phyloP scores from a whole-genome alignment of 805 yeast species.

The Candida argentea region DNA sequence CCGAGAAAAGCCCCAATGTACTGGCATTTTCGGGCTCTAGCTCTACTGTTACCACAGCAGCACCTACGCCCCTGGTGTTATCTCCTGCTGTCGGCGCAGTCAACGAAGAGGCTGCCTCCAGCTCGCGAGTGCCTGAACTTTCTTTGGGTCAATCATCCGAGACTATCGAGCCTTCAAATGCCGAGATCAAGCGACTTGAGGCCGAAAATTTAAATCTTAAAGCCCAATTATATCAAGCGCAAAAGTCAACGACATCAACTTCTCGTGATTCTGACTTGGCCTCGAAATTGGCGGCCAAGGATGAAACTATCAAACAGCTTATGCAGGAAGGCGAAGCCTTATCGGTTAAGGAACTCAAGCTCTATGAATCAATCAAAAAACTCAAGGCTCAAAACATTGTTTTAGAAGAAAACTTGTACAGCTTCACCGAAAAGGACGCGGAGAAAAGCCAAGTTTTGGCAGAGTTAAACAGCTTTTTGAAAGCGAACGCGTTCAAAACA shows the following conservation, averaged over 20 bases:
- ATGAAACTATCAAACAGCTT: slow-evolving; percentile 53
- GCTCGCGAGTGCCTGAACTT: not conserved
- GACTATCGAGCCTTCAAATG: not conserved
- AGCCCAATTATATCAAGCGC: not conserved
- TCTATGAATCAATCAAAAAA: slow-evolving; percentile 55
- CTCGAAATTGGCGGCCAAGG: slow-evolving; percentile 23
- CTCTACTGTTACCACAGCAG: not conserved
- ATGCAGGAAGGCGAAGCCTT: slow-evolving; percentile 68
- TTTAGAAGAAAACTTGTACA: slow-evolving; percentile 20
- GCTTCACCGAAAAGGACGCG: slow-evolving; percentile 20
- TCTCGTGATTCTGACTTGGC: slow-evolving; percentile 2
- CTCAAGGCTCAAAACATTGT: slow-evolving; percentile 30
- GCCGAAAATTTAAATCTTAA: not conserved
- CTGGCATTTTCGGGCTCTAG: not conserved
- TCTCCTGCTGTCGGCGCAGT: not conserved
- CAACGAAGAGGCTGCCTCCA: not conserved
- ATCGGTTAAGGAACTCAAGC: slow-evolving; percentile 59
- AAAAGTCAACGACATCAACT: not conserved
- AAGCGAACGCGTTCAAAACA: slow-evolving; percentile 15
- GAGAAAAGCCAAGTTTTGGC: slow-evolving; percentile 19
- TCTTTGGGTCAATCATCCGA: not conserved
- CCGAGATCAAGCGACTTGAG: not conserved
- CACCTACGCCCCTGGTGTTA: not conserved
- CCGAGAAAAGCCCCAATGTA: not conserved
- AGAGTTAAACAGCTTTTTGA: slow-evolving; percentile 30